Base-by-base conservation (phyloP, 2,329 filamentous ascomycete species). In the Penicillium sp. region DNA sequence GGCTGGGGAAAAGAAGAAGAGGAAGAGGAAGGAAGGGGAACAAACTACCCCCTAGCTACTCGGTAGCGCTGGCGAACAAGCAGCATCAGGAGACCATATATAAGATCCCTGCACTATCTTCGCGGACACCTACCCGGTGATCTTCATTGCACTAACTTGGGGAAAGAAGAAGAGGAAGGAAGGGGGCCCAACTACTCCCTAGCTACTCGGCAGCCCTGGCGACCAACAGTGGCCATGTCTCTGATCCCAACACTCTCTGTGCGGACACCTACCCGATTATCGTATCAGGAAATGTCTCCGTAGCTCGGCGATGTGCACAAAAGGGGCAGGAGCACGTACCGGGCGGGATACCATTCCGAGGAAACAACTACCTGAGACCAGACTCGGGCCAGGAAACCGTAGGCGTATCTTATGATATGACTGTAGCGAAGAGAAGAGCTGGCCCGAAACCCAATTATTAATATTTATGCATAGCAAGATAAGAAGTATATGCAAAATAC, bases 401-500 rank as follows among this genome's bases (percentile, higher is more conserved):
- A 4, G 12, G 3, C 1, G 12, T 35, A 35, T 53, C 19, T 36
- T 12, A 7, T 15, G 29, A 17, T 19, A 15, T 10, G 21, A 12
- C 15, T 31, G n/a, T 2, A 15, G 12, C 6, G 17, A 50, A 39
- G n/a, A 23, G 15, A 25, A 53, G 10, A 33, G 6, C 21, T 15
- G n/a, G 23, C 8, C 5, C 15, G 21, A 42, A 44, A 38, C 31
- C 17, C 29, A 47, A 38, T 19, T 35, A 53, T 48, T 55, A 44
- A 58, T 45, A 44, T 58, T 58, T 55, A 41, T 54, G 41, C 29
- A 53, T 39, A 55, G 38, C 44, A 38, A 55, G 39, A 33, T 55
- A 58, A 49, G 31, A 42, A 13, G 12, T 53, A 53, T 42, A 43
- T 53, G 42, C 49, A 48, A 48, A 10, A 27, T 33, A 36, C 35